phyloP scores from a whole-genome alignment of 2,329 filamentous ascomycete genomes.

The Fusarium sp. region DNA sequence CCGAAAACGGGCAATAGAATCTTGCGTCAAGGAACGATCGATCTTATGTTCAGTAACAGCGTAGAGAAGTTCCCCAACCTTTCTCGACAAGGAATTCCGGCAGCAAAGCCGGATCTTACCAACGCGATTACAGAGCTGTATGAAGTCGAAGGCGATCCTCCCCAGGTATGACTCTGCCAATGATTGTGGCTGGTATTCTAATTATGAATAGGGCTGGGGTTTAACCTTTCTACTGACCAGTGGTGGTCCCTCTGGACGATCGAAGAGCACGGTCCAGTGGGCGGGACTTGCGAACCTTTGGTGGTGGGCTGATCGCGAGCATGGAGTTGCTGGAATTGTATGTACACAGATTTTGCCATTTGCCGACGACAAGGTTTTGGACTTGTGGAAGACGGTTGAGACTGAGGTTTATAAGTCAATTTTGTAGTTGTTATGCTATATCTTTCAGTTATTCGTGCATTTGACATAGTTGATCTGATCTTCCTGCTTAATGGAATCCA shows the following conservation, averaged over 20 bases:
- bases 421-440: background rate
- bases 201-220: slow-evolving; percentile 65
- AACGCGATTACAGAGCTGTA: slow-evolving; percentile 65
- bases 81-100: slow-evolving; percentile 57
- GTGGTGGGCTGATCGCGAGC: slow-evolving; percentile 73
- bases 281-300: slow-evolving; percentile 70
- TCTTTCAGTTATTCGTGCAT: no score
- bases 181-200: background rate
- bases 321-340: slow-evolving; percentile 66
- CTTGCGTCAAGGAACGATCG: slow-evolving; percentile 67
- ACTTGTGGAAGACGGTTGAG: slow-evolving; percentile 57
- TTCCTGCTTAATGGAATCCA: background rate
- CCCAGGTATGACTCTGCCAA: slow-evolving; percentile 55
- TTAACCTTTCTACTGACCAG: slow-evolving; percentile 67
- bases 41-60: slow-evolving; percentile 75
- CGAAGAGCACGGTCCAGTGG: slow-evolving; percentile 65
- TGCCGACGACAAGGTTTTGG: slow-evolving; percentile 57
- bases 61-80: slow-evolving; percentile 67
- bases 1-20: slow-evolving; percentile 67
- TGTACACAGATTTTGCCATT: slow-evolving; percentile 65
- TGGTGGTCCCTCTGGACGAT: slow-evolving; percentile 64
- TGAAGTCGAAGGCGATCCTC: slow-evolving; percentile 56
- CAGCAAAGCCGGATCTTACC: slow-evolving; percentile 62
- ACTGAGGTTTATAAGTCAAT: slow-evolving; percentile 53
- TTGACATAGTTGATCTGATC: no score